These are phyloP conservation scores for Plasmodium knowlesi DNA, from an alignment of 169 alveolate species.

Conservation along the genomic window DNA sequence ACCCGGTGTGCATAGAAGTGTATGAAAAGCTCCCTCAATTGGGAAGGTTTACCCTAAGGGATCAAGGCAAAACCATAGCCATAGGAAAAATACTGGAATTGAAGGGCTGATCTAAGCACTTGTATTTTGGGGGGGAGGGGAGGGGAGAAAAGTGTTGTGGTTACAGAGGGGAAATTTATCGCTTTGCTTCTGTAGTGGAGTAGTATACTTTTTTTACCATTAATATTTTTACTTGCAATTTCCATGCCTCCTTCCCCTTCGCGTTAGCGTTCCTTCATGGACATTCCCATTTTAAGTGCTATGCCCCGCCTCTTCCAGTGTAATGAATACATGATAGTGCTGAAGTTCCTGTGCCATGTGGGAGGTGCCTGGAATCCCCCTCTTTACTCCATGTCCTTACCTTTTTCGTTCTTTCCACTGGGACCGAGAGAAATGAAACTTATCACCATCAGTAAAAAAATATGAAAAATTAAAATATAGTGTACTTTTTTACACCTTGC, in stretches of 20 bases:
- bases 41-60: conserved; percentile 97
- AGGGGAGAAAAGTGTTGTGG: not conserved
- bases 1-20: conserved; percentile 93
- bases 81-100: conserved; percentile 86
- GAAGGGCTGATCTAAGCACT: not conserved
- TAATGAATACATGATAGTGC: not conserved
- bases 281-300: not conserved
- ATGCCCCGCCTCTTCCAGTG: not conserved
- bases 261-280: not conserved
- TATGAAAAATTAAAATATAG: not conserved
- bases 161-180: not conserved
- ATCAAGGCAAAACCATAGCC: conserved; percentile 94
- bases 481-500: not conserved
- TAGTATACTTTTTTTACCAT: not conserved
- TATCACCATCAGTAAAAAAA: not conserved
- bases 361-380: not conserved
- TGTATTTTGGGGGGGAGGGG: no score
- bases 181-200: not conserved
- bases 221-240: not conserved
- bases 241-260: not conserved
- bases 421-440: not conserved
- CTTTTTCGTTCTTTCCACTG: not conserved
- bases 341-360: not conserved
- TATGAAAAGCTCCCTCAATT: conserved; percentile 91
- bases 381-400: not conserved